These are phyloP conservation scores for Plicaturopsis crispa DNA, from an alignment of 768 basidiomycete genomes.

Conservation along the genomic window DNA sequence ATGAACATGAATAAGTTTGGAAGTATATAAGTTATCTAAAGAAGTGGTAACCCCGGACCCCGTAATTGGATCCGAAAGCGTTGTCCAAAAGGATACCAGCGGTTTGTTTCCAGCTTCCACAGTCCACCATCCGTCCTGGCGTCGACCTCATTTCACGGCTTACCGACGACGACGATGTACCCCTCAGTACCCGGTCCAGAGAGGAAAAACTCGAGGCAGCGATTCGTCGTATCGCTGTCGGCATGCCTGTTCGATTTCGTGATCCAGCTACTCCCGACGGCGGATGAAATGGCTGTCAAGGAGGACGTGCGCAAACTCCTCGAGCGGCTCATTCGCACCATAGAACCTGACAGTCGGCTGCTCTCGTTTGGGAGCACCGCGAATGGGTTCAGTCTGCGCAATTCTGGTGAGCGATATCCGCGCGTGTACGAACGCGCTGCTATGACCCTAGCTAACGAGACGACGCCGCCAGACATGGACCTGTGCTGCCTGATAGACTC, in stretches of 20 bases:
- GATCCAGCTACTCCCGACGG: constrained; percentile 82
- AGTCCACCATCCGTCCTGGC: too few species aligned
- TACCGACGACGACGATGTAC: too few species aligned
- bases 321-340: constrained; percentile 90
- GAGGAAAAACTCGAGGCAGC: constrained; percentile 40
- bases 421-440: too few species aligned
- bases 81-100: too few species aligned
- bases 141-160: too few species aligned
- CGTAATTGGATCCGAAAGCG: too few species aligned
- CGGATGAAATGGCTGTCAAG: constrained; percentile 89
- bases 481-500: constrained; percentile 94
- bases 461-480: constrained; percentile 92
- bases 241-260: constrained; percentile 92
- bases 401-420: constrained; percentile 77
- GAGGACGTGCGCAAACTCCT: constrained; percentile 94
- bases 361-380: constrained; percentile 95
- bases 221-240: constrained; percentile 75
- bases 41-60: too few species aligned
- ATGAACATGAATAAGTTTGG: too few species aligned
- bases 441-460: constrained; percentile 1
- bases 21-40: too few species aligned
- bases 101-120: too few species aligned
- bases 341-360: constrained; percentile 86
- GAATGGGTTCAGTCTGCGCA: constrained; percentile 93
- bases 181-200: constrained; percentile 32